Evolutionary conservation across 148 eudicot species (phyloP).

Genomic region (Cornus kousa): DNA sequence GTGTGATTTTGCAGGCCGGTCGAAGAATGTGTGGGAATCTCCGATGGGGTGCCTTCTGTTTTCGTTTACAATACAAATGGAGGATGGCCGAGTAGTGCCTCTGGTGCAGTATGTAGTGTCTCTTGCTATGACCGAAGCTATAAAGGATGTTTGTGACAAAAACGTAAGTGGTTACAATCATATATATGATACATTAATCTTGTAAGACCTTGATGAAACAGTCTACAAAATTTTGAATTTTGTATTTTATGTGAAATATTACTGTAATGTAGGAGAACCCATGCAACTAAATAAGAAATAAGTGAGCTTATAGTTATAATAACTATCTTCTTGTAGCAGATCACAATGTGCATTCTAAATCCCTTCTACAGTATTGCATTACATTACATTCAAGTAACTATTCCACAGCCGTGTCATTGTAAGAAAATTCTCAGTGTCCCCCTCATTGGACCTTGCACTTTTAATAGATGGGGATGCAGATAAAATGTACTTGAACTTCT

Average conservation of each 20-base stretch:
- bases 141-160: conserved; percentile 55
- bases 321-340: too few species aligned
- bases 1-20: conserved; percentile 57
- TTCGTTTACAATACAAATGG: conserved; percentile 84
- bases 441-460: too few species aligned
- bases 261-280: too few species aligned
- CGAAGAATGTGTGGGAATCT: conserved; percentile 84
- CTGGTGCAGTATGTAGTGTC: conserved; percentile 78
- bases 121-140: conserved; percentile 87
- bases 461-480: too few species aligned
- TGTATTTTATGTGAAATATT: not conserved
- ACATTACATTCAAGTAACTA: too few species aligned
- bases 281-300: too few species aligned
- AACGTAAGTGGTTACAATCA: conserved; percentile 40
- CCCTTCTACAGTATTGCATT: too few species aligned
- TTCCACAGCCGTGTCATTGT: too few species aligned
- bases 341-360: too few species aligned
- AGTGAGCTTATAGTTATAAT: too few species aligned
- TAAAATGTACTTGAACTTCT: too few species aligned
- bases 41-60: conserved; percentile 78
- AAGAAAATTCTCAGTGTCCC: too few species aligned
- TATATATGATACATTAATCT: not conserved
- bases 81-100: conserved; percentile 81
- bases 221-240: not conserved
- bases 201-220: not conserved